Percentiles rank a stretch among this genome's conserved stretches.
phyloP scores from a whole-genome alignment of 805 yeast species.

The Metschnikowia koreensis region DNA sequence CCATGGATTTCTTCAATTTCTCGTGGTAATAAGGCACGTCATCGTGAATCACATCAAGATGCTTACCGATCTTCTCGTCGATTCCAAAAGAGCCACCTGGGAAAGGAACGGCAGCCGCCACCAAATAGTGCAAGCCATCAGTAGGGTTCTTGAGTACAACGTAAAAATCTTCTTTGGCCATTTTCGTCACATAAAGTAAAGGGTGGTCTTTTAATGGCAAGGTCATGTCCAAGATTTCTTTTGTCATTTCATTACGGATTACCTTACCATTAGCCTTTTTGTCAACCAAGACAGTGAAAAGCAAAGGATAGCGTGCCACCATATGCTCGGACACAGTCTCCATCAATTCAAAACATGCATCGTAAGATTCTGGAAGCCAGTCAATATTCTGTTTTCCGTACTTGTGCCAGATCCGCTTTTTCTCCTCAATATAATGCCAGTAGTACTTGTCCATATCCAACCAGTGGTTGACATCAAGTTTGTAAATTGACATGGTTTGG shows the following conservation, averaged over 20 bases:
- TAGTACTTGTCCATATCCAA: conserved; percentile 77
- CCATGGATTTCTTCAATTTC: conserved; percentile 68
- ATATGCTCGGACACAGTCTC: conserved; percentile 60
- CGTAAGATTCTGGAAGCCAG: conserved; percentile 64
- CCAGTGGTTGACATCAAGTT: conserved; percentile 74
- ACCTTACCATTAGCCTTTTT: conserved; percentile 47
- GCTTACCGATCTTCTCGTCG: conserved; percentile 55
- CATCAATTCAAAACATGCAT: conserved; percentile 62
- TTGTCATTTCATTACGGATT: conserved; percentile 59
- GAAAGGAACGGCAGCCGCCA: conserved; percentile 75
- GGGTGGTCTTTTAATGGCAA: conserved; percentile 64
- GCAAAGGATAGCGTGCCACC: conserved; percentile 58
- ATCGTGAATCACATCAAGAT: conserved; percentile 61
- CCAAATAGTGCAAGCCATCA: conserved; percentile 57
- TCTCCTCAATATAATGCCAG: conserved; percentile 62
- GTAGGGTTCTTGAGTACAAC: conserved; percentile 51
- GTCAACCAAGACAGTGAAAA: conserved; percentile 48
- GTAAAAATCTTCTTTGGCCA: conserved; percentile 78
- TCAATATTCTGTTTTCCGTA: conserved; percentile 63
- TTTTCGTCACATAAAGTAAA: conserved; percentile 55
- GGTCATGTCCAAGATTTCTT: conserved; percentile 59
- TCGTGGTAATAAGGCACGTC: conserved; percentile 70
- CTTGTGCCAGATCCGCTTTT: conserved; percentile 52
- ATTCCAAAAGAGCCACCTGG: conserved; percentile 78
- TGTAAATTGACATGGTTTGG: conserved; percentile 74